A percentile compares a stretch with the other conserved stretches of the same genome.
phyloP scores from a whole-genome alignment of 2,329 filamentous ascomycete species.

The Curvularia lunata region DNA sequence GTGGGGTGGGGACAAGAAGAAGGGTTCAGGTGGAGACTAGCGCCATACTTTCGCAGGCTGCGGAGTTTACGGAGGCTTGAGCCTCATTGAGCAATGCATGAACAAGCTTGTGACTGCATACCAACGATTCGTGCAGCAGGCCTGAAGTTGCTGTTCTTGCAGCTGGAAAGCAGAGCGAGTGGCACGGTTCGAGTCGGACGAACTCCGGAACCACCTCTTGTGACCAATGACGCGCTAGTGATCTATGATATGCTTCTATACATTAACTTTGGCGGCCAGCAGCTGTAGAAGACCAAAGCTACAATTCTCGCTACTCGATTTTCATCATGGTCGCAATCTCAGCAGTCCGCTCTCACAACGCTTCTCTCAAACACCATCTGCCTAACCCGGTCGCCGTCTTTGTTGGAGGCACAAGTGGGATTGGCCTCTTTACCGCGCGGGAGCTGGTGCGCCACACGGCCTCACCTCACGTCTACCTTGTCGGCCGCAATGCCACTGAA shows the following conservation, averaged over 20 bases:
- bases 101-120: not conserved
- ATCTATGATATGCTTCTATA: not conserved
- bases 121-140: not conserved
- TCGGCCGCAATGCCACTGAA: slow-evolving; percentile 51
- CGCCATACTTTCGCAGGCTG: slow-evolving; percentile 13
- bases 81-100: slow-evolving; percentile 14
- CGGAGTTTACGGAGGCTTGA: slow-evolving; percentile 23
- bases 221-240: not conserved
- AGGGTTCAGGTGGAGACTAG: slow-evolving; percentile 21
- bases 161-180: not conserved
- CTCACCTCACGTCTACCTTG: slow-evolving; percentile 51
- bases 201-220: not conserved
- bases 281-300: not conserved
- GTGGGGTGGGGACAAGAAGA: slow-evolving; percentile 20
- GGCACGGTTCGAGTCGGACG: not conserved
- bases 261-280: not conserved
- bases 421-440: slow-evolving; percentile 52
- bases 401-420: slow-evolving; percentile 54
- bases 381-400: slow-evolving; percentile 41
- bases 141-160: not conserved
- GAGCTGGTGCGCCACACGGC: slow-evolving; percentile 51
- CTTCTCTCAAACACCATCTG: slow-evolving; percentile 31
- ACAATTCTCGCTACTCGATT: not conserved
- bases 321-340: slow-evolving; percentile 33
- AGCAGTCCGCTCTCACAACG: slow-evolving; percentile 35